These are phyloP conservation scores for Cinnamomum micranthum DNA, from an alignment of 164 flowering plant genomes.

Conservation along the genomic window DNA sequence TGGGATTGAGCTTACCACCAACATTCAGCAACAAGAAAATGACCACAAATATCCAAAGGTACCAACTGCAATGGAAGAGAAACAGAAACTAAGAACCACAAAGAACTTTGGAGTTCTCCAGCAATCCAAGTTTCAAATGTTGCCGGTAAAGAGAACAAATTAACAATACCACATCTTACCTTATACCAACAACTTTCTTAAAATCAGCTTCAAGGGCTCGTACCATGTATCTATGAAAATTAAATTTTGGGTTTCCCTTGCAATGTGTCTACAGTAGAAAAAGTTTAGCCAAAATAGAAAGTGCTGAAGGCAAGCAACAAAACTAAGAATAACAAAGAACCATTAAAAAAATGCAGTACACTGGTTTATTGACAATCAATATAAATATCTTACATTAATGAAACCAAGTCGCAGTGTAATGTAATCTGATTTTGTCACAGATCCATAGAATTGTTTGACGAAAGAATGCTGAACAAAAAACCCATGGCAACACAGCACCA, in stretches of 20 bases:
- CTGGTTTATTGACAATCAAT: neutral
- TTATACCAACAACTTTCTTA: constrained; percentile 69
- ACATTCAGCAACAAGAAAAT: constrained; percentile 76
- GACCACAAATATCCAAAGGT: constrained; percentile 80
- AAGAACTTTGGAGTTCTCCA: neutral
- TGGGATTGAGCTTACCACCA: constrained; percentile 42
- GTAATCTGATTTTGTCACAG: constrained; percentile 65
- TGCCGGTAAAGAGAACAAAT: neutral
- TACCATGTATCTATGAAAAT: constrained; percentile 76
- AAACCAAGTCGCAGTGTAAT: constrained; percentile 39
- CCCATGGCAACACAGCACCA: constrained; percentile 1
- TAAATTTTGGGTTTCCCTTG: constrained; percentile 35
- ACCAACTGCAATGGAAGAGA: constrained; percentile 47
- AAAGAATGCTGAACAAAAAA: constrained; percentile 38
- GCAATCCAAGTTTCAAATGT: neutral
- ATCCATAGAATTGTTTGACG: constrained; percentile 55
- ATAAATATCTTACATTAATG: constrained; percentile 20
- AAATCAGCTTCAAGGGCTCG: constrained; percentile 65
- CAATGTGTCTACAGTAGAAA: constrained; percentile 52
- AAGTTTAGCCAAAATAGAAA: neutral
- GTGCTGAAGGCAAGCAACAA: neutral
- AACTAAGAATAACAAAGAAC: neutral
- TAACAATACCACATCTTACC: constrained; percentile 34
- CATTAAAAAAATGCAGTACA: neutral
- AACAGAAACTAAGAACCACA: neutral